These are phyloP conservation scores for Russula vinacea DNA, from an alignment of 768 basidiomycete species.

Conservation along the genomic window DNA sequence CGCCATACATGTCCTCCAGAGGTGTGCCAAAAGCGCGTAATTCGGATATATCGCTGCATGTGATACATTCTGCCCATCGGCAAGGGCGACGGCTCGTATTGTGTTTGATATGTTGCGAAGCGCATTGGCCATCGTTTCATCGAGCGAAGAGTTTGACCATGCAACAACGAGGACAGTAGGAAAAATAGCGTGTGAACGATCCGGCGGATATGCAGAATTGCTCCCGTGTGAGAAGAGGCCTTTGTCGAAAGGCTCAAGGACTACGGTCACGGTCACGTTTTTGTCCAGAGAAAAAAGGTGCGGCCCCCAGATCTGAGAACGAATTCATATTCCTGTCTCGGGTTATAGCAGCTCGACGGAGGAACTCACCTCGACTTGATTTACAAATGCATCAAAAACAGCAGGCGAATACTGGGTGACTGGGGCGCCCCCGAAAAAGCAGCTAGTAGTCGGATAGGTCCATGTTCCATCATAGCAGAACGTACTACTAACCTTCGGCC, in stretches of 20 bases:
- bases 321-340: background rate
- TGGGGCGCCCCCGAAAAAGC: background rate
- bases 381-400: slow-evolving; percentile 4
- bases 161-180: slow-evolving; percentile 9
- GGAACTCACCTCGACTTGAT: slow-evolving; percentile 4
- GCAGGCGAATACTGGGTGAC: slow-evolving; percentile 3
- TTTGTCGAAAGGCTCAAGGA: background rate
- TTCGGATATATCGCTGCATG: slow-evolving; percentile 26
- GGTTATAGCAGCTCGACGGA: background rate
- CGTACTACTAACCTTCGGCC: background rate
- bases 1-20: slow-evolving; percentile 27
- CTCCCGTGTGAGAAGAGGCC: slow-evolving; percentile 11
- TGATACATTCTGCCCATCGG: slow-evolving; percentile 28
- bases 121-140: slow-evolving; percentile 43
- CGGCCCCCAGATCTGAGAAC: slow-evolving; percentile 7
- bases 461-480: no score
- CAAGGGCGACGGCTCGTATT: slow-evolving; percentile 14
- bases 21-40: slow-evolving; percentile 27
- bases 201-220: slow-evolving; percentile 19
- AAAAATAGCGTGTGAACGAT: slow-evolving; percentile 18
- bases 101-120: slow-evolving; percentile 29
- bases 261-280: background rate
- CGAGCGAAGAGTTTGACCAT: slow-evolving; percentile 33
- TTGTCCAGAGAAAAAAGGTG: background rate
- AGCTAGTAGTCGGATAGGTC: background rate